These are phyloP conservation scores for Cupressus sempervirens DNA, from an alignment of 75 land plant species.

Conservation along the genomic window DNA sequence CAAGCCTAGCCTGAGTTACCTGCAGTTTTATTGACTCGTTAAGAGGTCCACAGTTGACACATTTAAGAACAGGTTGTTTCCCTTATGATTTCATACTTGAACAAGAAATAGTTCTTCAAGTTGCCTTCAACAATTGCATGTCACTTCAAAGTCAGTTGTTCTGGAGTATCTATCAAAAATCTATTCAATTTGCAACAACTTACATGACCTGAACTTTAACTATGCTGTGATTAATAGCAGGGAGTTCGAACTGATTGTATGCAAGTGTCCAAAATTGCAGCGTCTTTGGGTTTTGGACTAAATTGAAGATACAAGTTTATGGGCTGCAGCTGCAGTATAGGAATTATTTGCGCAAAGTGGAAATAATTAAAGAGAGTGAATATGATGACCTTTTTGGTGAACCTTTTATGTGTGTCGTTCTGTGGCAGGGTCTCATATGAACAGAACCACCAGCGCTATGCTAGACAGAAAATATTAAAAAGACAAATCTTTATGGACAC, in stretches of 20 bases:
- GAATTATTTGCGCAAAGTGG: slow-evolving; percentile 69
- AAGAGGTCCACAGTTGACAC: slow-evolving; percentile 61
- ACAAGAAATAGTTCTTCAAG: slow-evolving; percentile 22
- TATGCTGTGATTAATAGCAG: slow-evolving; percentile 47
- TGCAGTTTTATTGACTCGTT: slow-evolving; percentile 46
- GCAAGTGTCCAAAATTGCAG: slow-evolving; percentile 57
- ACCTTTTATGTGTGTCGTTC: slow-evolving; percentile 77
- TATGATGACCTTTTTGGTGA: slow-evolving; percentile 8
- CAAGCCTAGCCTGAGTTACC: no score
- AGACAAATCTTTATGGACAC: no score
- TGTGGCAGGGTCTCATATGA: slow-evolving; percentile 69
- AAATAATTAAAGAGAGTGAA: slow-evolving; percentile 43
- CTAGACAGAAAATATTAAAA: no score
- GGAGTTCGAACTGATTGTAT: slow-evolving; percentile 47
- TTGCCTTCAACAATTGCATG: slow-evolving; percentile 44
- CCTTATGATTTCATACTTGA: slow-evolving; percentile 12
- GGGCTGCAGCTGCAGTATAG: slow-evolving; percentile 52
- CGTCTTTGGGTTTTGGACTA: slow-evolving; percentile 72
- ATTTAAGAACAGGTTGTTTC: slow-evolving; percentile 71
- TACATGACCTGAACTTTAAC: slow-evolving; percentile 64
- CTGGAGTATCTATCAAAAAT: slow-evolving; percentile 50
- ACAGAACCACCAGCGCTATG: slow-evolving; percentile 70
- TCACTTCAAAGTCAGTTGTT: slow-evolving; percentile 29
- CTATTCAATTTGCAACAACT: slow-evolving; percentile 52
- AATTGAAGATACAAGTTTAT: slow-evolving; percentile 74